Evolutionary conservation across 2,329 filamentous ascomycete genomes (phyloP).

Genomic region (Phialophora chinensis): DNA sequence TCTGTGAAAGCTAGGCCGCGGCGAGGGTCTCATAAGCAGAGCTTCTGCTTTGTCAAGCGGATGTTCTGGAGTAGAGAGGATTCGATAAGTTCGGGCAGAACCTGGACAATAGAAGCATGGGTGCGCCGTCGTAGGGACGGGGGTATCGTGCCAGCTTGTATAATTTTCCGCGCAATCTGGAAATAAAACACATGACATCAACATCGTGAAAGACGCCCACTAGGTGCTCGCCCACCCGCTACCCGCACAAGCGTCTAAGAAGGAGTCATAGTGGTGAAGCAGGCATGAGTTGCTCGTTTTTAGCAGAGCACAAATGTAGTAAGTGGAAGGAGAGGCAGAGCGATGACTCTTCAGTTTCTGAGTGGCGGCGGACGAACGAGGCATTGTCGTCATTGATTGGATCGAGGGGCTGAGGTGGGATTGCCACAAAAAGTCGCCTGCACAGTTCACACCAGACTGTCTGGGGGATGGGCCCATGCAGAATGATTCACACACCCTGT

Average conservation of each 20-base stretch:
- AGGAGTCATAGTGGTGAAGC: constrained; percentile 1
- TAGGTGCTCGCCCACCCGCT: background rate
- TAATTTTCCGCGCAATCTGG: background rate
- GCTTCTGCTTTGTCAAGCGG: background rate
- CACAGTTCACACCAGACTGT: constrained; percentile 3
- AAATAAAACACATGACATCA: background rate
- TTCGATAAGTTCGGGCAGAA: background rate
- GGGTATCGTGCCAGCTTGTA: background rate
- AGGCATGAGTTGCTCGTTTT: background rate
- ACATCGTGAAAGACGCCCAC: too few relatives aligned
- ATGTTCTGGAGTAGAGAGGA: background rate
- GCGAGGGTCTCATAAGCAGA: background rate
- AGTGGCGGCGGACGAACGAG: constrained; percentile 4
- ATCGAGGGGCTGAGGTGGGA: background rate
- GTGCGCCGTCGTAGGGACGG: background rate
- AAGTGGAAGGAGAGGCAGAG: constrained; percentile 10
- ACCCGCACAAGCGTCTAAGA: background rate
- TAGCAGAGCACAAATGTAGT: background rate
- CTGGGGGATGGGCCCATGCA: background rate
- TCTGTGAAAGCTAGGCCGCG: constrained; percentile 5
- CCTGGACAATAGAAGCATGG: background rate
- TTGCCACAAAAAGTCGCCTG: background rate
- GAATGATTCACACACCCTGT: constrained; percentile 10
- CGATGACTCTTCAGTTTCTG: constrained; percentile 13
- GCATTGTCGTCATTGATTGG: constrained; percentile 3